These are phyloP conservation scores for Penicillium sp. DNA, from an alignment of 2,329 filamentous ascomycete genomes.

Conservation along the genomic window DNA sequence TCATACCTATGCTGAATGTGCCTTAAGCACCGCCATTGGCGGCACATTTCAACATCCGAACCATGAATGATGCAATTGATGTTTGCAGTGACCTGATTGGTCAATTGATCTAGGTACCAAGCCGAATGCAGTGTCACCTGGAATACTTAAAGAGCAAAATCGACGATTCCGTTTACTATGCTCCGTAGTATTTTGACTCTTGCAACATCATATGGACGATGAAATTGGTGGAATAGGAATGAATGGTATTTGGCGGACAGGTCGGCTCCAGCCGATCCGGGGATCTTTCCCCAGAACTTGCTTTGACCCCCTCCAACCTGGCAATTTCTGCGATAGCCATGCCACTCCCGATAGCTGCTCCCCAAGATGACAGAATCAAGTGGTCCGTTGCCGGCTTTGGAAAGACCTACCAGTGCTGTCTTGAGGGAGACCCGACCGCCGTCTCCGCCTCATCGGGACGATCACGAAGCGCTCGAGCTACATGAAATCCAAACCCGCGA, in stretches of 20 bases:
- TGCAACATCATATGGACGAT: no score
- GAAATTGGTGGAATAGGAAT: neutral
- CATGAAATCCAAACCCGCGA: conserved; percentile 32
- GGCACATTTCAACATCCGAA: conserved; percentile 14
- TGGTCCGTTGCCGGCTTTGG: neutral
- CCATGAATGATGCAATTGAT: conserved; percentile 6
- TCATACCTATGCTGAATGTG: neutral
- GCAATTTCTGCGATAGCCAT: neutral
- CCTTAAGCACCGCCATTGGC: conserved; percentile 8
- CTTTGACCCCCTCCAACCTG: neutral
- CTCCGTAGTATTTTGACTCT: no score
- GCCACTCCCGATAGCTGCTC: neutral
- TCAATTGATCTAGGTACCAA: neutral
- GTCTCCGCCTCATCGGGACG: neutral
- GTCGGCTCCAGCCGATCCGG: conserved; percentile 17
- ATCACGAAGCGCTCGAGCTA: conserved; percentile 26
- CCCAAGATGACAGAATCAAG: conserved; percentile 10
- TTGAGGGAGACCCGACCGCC: conserved; percentile 10
- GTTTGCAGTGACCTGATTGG: neutral
- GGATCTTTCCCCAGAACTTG: conserved; percentile 7
- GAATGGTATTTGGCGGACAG: neutral
- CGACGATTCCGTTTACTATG: neutral
- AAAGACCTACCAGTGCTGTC: conserved; percentile 5
- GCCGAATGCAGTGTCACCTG: neutral
- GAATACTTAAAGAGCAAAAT: neutral